phyloP scores from a whole-genome alignment of 2,329 filamentous ascomycete species.

The Lecanicillium sp. region DNA sequence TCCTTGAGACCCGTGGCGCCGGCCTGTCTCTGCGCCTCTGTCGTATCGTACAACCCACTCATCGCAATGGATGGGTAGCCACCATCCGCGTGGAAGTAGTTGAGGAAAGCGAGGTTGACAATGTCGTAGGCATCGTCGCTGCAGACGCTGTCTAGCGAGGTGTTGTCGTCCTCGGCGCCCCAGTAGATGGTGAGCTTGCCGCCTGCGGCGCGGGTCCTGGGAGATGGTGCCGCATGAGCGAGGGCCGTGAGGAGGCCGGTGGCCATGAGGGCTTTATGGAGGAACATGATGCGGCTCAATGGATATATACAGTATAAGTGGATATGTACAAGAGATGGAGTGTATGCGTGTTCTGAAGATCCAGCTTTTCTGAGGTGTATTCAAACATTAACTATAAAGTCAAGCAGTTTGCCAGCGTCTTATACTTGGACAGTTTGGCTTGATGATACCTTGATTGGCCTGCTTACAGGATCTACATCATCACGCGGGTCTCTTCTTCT shows the following conservation, averaged over 20 bases:
- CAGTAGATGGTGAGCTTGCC: conserved; percentile 15
- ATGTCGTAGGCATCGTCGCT: conserved; percentile 13
- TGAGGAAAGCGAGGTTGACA: conserved; percentile 16
- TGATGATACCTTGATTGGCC: no score
- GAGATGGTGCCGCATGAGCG: conserved; percentile 2
- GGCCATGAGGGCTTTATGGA: conserved; percentile 4
- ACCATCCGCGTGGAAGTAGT: conserved; percentile 12
- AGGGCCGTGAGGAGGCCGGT: conserved; percentile 4
- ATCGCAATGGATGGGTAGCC: conserved; percentile 8
- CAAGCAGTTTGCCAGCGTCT: no score
- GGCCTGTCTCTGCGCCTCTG: conserved; percentile 11
- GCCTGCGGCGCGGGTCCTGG: conserved; percentile 7
- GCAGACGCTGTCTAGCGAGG: conserved; percentile 13
- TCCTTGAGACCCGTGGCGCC: conserved; percentile 15
- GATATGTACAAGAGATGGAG: no score
- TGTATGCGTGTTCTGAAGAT: no score
- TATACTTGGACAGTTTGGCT: no score
- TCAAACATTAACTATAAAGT: no score
- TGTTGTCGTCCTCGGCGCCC: conserved; percentile 13
- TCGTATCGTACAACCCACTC: conserved; percentile 2
- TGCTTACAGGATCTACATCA: no score
- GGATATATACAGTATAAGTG: no score
- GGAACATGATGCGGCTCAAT: no score
- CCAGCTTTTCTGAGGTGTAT: no score
- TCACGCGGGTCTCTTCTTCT: no score